These are phyloP conservation scores for Podila epigama DNA, from an alignment of 192 early-diverging fungal genomes.

Conservation along the genomic window DNA sequence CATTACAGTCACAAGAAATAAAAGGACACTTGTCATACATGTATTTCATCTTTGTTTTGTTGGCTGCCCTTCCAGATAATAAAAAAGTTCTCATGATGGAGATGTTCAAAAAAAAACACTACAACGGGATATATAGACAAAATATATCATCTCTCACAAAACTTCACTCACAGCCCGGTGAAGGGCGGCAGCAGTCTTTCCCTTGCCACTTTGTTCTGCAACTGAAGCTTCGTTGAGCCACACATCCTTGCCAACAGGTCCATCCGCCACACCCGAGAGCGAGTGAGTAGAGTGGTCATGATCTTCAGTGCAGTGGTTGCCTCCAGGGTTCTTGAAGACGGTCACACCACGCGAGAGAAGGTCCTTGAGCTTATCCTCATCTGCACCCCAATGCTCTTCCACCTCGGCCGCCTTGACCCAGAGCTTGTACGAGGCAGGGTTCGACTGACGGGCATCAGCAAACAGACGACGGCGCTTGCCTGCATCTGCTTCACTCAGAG, in stretches of 20 bases:
- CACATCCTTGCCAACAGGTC: conserved; percentile 13
- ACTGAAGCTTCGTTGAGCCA: conserved; percentile 31
- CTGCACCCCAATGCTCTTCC: conserved; percentile 47
- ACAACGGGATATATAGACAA: too few relatives aligned
- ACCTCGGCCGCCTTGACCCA: conserved; percentile 50
- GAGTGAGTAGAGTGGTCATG: conserved; percentile 40
- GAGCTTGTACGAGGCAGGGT: conserved; percentile 31
- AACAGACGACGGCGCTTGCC: conserved; percentile 46
- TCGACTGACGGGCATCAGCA: conserved; percentile 42
- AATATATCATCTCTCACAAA: conserved; percentile 2
- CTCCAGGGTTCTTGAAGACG: conserved; percentile 50
- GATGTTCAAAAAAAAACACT: too few relatives aligned
- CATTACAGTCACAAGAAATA: too few relatives aligned
- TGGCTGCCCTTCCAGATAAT: too few relatives aligned
- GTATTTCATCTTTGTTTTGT: too few relatives aligned
- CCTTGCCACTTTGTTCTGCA: conserved; percentile 18
- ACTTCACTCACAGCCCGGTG: conserved; percentile 22
- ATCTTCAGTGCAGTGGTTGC: conserved; percentile 16
- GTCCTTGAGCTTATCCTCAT: conserved; percentile 40
- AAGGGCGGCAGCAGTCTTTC: conserved; percentile 36
- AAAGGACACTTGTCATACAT: too few relatives aligned
- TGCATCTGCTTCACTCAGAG: conserved; percentile 27
- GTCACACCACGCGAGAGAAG: conserved; percentile 23
- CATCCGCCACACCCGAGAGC: neutral
- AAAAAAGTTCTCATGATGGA: too few relatives aligned